Evolutionary conservation across 352 stramenopile species (phyloP).

Genomic region (Vaucheria bursata): DNA sequence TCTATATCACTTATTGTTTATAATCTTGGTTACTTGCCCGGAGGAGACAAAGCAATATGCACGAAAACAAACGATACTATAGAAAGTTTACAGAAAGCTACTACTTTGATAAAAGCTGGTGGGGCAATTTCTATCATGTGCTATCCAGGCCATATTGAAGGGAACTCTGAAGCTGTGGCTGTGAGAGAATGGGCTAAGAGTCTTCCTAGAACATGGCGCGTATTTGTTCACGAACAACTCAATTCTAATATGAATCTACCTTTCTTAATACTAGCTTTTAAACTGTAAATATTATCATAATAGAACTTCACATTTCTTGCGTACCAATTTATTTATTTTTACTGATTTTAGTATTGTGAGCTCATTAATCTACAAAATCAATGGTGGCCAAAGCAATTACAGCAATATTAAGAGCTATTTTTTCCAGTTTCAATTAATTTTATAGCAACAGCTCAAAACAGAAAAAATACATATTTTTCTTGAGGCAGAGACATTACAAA

Average conservation of each 20-base stretch:
- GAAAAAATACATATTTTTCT: no score
- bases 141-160: slow-evolving; percentile 26
- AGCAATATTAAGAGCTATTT: no score
- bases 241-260: slow-evolving; percentile 1
- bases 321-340: no score
- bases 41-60: slow-evolving; percentile 27
- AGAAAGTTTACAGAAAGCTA: slow-evolving; percentile 29
- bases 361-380: no score
- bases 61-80: slow-evolving; percentile 30
- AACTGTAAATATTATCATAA: no score
- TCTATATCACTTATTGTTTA: slow-evolving; percentile 11
- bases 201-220: slow-evolving; percentile 18
- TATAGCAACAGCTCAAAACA: no score
- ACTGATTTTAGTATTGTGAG: no score
- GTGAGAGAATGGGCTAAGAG: slow-evolving; percentile 18
- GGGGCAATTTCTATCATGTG: slow-evolving; percentile 36
- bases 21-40: slow-evolving; percentile 35
- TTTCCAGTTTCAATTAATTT: no score
- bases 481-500: no score
- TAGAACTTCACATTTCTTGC: no score
- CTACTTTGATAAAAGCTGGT: slow-evolving; percentile 16
- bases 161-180: slow-evolving; percentile 18
- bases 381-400: no score
- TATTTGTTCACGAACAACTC: slow-evolving; percentile 25
- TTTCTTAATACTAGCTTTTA: not conserved